A percentile compares a stretch with the other conserved stretches of the same genome.
phyloP scores from a whole-genome alignment of 139 green algal species.

The Marvania coccoides region DNA sequence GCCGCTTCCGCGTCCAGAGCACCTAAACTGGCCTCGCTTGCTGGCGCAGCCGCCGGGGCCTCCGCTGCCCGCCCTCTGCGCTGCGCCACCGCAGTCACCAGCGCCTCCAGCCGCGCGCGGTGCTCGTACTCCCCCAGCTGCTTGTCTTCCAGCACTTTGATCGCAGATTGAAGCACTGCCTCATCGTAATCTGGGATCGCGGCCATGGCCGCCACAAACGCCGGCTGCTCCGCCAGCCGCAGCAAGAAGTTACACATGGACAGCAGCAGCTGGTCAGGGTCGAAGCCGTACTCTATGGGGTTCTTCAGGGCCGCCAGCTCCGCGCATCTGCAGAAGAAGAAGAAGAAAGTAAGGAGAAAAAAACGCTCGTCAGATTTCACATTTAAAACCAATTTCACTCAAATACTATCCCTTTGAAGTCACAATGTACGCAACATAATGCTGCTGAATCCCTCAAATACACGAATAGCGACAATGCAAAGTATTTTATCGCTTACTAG shows the following conservation, averaged over 20 bases:
- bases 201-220: conserved; percentile 27
- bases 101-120: conserved; percentile 17
- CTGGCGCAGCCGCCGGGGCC: neutral
- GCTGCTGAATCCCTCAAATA: neutral
- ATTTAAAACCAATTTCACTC: no score
- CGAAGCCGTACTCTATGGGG: conserved; percentile 49
- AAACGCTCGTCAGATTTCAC: neutral
- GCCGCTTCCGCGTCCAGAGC: neutral
- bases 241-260: conserved; percentile 32
- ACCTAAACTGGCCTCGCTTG: neutral
- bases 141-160: conserved; percentile 7
- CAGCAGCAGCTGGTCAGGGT: conserved; percentile 41
- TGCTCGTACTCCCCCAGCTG: conserved; percentile 24
- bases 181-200: conserved; percentile 46
- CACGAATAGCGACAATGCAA: no score
- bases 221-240: conserved; percentile 24
- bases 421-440: no score
- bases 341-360: neutral
- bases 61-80: neutral
- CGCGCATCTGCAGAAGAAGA: neutral
- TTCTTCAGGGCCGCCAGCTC: conserved; percentile 27
- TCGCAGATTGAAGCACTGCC: conserved; percentile 18
- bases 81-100: neutral
- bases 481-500: no score
- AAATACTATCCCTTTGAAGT: no score